Base-by-base conservation (phyloP, 2,329 filamentous ascomycete species). In the Didymella glomerata region DNA sequence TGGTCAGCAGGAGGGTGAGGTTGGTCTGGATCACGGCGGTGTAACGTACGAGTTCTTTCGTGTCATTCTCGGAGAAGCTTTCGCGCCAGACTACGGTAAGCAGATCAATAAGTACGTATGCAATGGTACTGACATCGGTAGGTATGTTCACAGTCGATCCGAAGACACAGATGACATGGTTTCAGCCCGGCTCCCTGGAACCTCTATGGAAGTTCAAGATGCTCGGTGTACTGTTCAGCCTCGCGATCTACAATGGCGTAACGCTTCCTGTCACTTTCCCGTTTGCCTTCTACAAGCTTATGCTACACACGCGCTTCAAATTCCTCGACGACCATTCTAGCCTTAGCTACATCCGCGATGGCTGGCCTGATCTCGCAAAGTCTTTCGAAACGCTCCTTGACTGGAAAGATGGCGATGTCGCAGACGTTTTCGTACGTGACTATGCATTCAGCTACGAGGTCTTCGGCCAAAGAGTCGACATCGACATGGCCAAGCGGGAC, bases 11-110 rank as follows among this genome's bases (percentile, higher is more conserved):
- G 88, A 92, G 52, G 92, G 92, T 28, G 95, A 98, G 76, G 89
- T 96, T 74, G 95, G 95, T 0, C 87, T 96, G 32, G 95, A 99
- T 75, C 92, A 94, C 48, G 95, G 95, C 42, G 95, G 95, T 63
- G 93, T 99, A 1, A 94, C 97, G 68, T 93, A 97, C 74, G 95
- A 99, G 64, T 98, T 97, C 74, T 98, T 99, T 79, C 88, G 92
- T 16, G 79, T 97, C 27, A 88, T 91, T 18, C 88, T 97, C 67
- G 86, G 87, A 0, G 89, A 96, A 70, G 91, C 90, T 3, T 84
- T 98, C 45, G 84, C 92, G 67, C 90, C 92, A 4, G 84, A 88
- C 42, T 92, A 90, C 69, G 93, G 87, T 78, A 81, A 80, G 80
- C 65, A 8, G 10, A 10, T 14, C 4, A 13, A 24, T 1, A 13